These are phyloP conservation scores for Apophysomyces ossiformis DNA, from an alignment of 371 early-diverging fungal genomes.

Conservation along the genomic window DNA sequence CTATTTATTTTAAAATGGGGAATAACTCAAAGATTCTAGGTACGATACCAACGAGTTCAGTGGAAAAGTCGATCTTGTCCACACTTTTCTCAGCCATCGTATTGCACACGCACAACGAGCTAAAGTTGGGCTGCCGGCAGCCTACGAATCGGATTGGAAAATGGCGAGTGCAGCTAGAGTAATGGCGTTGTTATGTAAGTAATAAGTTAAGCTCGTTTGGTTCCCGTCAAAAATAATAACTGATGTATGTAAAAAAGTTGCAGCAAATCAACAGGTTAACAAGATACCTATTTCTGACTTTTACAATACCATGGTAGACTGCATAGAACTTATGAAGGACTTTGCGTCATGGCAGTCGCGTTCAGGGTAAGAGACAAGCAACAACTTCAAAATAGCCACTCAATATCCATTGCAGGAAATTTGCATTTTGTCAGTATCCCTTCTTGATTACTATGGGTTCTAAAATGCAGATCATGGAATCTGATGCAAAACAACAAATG, in stretches of 20 bases:
- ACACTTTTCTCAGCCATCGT: slow-evolving; percentile 82
- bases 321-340: slow-evolving; percentile 80
- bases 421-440: slow-evolving; percentile 90
- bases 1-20: not conserved
- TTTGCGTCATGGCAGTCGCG: slow-evolving; percentile 86
- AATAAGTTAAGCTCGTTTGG: slow-evolving; percentile 5
- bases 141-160: slow-evolving; percentile 83
- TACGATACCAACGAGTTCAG: slow-evolving; percentile 66
- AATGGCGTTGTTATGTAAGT: slow-evolving; percentile 85
- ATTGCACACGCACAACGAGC: slow-evolving; percentile 62
- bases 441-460: slow-evolving; percentile 85
- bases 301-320: slow-evolving; percentile 87
- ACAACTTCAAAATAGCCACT: not conserved
- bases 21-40: slow-evolving; percentile 33
- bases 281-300: slow-evolving; percentile 76
- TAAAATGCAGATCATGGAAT: slow-evolving; percentile 87
- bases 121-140: slow-evolving; percentile 38
- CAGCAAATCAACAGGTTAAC: slow-evolving; percentile 64
- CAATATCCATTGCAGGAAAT: slow-evolving; percentile 38
- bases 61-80: slow-evolving; percentile 77
- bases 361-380: slow-evolving; percentile 54
- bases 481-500: slow-evolving; percentile 90
- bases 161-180: slow-evolving; percentile 85
- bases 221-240: slow-evolving; percentile 7
- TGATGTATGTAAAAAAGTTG: slow-evolving; percentile 41